Evolutionary conservation across 2,329 filamentous ascomycete species (phyloP).

Genomic region (Mycosphaerella sp.): DNA sequence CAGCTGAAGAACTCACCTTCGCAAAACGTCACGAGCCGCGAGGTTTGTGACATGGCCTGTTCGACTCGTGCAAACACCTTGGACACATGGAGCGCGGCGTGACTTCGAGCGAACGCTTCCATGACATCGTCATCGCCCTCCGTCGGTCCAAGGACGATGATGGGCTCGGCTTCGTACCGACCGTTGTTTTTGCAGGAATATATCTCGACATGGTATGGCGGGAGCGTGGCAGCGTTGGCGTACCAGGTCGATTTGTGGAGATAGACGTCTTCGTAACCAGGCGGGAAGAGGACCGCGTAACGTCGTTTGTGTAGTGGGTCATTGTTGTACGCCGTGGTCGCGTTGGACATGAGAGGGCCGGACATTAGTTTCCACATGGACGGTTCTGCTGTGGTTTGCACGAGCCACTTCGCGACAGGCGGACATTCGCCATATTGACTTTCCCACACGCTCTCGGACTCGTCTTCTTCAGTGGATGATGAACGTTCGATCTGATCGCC

Average conservation of each 20-base stretch:
- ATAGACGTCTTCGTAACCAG: constrained; percentile 22
- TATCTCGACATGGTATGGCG: constrained; percentile 16
- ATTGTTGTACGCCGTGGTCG: constrained; percentile 11
- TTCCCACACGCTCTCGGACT: neutral
- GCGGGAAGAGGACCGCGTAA: constrained; percentile 19
- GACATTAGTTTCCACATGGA: constrained; percentile 18
- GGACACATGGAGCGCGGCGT: constrained; percentile 9
- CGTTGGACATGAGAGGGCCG: constrained; percentile 20
- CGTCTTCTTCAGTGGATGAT: neutral
- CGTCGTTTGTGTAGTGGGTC: constrained; percentile 16
- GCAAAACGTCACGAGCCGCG: constrained; percentile 14
- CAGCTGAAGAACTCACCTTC: constrained; percentile 20
- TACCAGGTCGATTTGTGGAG: constrained; percentile 20
- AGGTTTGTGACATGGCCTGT: constrained; percentile 13
- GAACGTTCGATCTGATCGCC: constrained; percentile 9
- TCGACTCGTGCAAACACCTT: constrained; percentile 14
- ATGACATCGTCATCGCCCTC: constrained; percentile 6
- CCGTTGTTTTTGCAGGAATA: constrained; percentile 5
- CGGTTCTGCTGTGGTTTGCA: constrained; percentile 12
- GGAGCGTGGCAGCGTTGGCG: constrained; percentile 10
- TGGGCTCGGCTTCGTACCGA: constrained; percentile 20
- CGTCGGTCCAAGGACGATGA: constrained; percentile 18
- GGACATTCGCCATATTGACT: constrained; percentile 1
- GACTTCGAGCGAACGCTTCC: constrained; percentile 5
- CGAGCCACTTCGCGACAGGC: constrained; percentile 16